These are phyloP conservation scores for Phialocephala sp. DNA, from an alignment of 2,329 filamentous ascomycete genomes.

Conservation along the genomic window DNA sequence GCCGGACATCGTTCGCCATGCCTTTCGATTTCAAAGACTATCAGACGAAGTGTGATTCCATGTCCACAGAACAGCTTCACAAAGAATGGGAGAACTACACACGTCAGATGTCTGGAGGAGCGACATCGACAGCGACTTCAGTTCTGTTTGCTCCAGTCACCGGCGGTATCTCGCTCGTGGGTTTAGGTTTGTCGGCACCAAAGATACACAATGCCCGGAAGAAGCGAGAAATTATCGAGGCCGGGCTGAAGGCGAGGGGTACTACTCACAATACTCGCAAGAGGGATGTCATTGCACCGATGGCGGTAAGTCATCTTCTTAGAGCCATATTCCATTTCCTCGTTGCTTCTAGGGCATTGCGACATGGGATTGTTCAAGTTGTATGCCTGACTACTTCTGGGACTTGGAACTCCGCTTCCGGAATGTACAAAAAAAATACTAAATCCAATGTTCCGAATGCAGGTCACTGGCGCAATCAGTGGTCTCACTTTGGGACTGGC, in stretches of 20 bases:
- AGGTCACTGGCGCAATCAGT: constrained; percentile 44
- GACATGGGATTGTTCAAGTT: too few relatives aligned
- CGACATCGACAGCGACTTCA: constrained; percentile 47
- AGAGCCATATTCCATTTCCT: too few relatives aligned
- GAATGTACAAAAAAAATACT: too few relatives aligned
- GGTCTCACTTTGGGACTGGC: constrained; percentile 47
- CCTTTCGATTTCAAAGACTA: constrained; percentile 50
- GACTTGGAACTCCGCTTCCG: too few relatives aligned
- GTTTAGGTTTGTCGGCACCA: constrained; percentile 47
- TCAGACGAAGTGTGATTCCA: constrained; percentile 46
- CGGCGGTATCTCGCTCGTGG: constrained; percentile 47
- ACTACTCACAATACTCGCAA: constrained; percentile 48
- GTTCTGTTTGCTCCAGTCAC: constrained; percentile 48
- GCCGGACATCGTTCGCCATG: constrained; percentile 38
- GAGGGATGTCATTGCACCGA: constrained; percentile 48
- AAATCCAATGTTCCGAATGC: too few relatives aligned
- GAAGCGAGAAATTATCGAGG: constrained; percentile 50
- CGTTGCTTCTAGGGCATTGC: too few relatives aligned
- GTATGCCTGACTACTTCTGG: too few relatives aligned
- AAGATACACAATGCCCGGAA: constrained; percentile 50
- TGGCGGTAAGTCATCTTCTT: constrained; percentile 39
- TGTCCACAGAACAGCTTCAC: constrained; percentile 47
- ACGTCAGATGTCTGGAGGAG: constrained; percentile 48
- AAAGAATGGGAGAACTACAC: constrained; percentile 52
- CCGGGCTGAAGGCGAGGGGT: constrained; percentile 44